phyloP scores from a whole-genome alignment of 139 green algal species.

The Mesostigma viride region DNA sequence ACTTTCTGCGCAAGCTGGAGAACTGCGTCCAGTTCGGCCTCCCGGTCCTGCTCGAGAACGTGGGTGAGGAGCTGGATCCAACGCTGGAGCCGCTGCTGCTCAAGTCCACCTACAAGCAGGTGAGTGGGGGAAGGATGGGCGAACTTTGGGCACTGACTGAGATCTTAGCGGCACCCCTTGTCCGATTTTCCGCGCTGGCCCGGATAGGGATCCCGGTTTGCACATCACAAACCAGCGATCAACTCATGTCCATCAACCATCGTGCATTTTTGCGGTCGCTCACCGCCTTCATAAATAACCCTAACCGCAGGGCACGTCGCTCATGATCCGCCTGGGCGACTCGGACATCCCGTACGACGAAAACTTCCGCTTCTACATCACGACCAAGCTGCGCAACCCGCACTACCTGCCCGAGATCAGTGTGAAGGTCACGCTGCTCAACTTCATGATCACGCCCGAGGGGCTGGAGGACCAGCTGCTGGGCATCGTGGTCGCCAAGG shows the following conservation, averaged over 20 bases:
- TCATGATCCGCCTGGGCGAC: slow-evolving; percentile 61
- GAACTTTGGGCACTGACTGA: too few relatives aligned
- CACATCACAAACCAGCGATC: too few relatives aligned
- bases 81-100: slow-evolving; percentile 68
- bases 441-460: slow-evolving; percentile 73
- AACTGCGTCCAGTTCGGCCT: slow-evolving; percentile 69
- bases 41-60: slow-evolving; percentile 70
- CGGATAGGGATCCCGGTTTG: too few relatives aligned
- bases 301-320: slow-evolving; percentile 26
- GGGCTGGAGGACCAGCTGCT: slow-evolving; percentile 65
- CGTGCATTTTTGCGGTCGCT: too few relatives aligned
- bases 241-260: too few relatives aligned
- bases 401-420: slow-evolving; percentile 69
- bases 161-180: too few relatives aligned
- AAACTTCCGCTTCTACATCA: slow-evolving; percentile 77
- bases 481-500: slow-evolving; percentile 55
- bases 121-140: too few relatives aligned
- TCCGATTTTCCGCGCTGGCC: too few relatives aligned
- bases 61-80: slow-evolving; percentile 65
- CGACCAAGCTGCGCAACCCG: slow-evolving; percentile 73
- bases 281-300: background rate
- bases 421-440: slow-evolving; percentile 71
- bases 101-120: slow-evolving; percentile 64
- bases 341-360: slow-evolving; percentile 59
- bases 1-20: slow-evolving; percentile 66